Percentiles rank a stretch among this genome's conserved stretches.
phyloP scores from a whole-genome alignment of 805 yeast genomes.

The Starmerella roubikii region DNA sequence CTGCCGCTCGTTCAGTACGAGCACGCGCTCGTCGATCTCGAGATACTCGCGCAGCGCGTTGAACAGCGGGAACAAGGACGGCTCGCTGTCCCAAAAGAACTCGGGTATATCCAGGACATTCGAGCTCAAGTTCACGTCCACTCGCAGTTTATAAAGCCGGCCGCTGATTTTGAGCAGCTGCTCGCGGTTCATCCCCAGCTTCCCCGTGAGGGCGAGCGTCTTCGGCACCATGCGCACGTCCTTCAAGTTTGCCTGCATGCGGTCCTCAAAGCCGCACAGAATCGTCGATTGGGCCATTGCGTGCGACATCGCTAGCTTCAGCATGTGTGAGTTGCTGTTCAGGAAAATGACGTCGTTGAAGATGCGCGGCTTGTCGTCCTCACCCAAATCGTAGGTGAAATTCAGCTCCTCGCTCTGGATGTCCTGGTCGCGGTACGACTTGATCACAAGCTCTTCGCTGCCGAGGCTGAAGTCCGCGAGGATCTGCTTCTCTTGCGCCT shows the following conservation, averaged over 20 bases:
- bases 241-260: constrained; percentile 71
- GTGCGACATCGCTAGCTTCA: constrained; percentile 84
- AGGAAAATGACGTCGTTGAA: constrained; percentile 90
- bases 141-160: constrained; percentile 72
- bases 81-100: constrained; percentile 90
- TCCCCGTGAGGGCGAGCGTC: constrained; percentile 78
- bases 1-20: constrained; percentile 85
- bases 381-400: constrained; percentile 45
- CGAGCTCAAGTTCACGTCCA: constrained; percentile 83
- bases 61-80: constrained; percentile 86
- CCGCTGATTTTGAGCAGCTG: constrained; percentile 84
- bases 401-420: constrained; percentile 85
- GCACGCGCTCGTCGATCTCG: constrained; percentile 90
- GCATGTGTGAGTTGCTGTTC: constrained; percentile 80
- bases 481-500: constrained; percentile 81
- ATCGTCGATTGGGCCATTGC: constrained; percentile 96
- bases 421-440: constrained; percentile 69
- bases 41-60: constrained; percentile 79
- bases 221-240: constrained; percentile 84
- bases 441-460: constrained; percentile 37
- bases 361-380: constrained; percentile 32
- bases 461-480: constrained; percentile 84
- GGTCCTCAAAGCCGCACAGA: constrained; percentile 75
- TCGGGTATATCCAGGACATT: constrained; percentile 91
- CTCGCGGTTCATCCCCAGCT: constrained; percentile 68